Evolutionary conservation across 140 eudicot species (phyloP), one percentile per base, ranked within the genome.

Genomic region (Bidens hawaiensis): DNA sequence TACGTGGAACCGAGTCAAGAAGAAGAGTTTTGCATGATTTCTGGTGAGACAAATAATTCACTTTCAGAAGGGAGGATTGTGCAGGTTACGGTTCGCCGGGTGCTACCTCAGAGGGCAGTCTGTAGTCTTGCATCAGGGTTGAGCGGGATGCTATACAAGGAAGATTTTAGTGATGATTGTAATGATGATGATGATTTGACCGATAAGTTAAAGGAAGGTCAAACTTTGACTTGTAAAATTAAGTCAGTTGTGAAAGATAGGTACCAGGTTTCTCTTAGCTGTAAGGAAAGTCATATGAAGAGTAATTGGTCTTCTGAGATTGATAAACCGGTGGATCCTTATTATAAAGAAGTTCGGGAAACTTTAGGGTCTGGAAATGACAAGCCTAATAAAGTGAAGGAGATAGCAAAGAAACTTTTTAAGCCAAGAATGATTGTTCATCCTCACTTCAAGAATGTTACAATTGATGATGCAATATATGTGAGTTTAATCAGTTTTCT

Each of bases 361-460:
- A 75, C 69, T 60, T 53, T 73, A 38, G 85, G 33, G 25, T 64
- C 30, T 24, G 79, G 67, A 53, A 60, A 72, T 49, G 90, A 79
- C n/a, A 85, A 82, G 73, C 83, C 78, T 62, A 77, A 77, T 60
- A 88, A 76, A 66, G 79, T 75, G 47, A 79, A 84, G 77, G 96
- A 85, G 82, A 81, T 82, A 24, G 81, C 94, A 6, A 85, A 82
- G 78, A 88, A 82, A 75, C 85, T 72, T 78, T 80, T 84, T 51
- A 88, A 88, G 71, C 85, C 87, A 13, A 80, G 96, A 71, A 78
- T 70, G 86, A 88, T 88, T 57, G 87, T 75, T 67, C 96, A 88
- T 70, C 90, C 94, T 28, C 87, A 82, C 61, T 88, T 88, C 73
- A 80, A 79, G 64, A 88, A 88, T 62, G 79, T 85, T 33, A 78